Percentiles rank a stretch among this genome's conserved stretches.
These are phyloP conservation scores for Scedosporium apiospermum DNA, from an alignment of 2,329 filamentous ascomycete genomes.

Conservation along the genomic window DNA sequence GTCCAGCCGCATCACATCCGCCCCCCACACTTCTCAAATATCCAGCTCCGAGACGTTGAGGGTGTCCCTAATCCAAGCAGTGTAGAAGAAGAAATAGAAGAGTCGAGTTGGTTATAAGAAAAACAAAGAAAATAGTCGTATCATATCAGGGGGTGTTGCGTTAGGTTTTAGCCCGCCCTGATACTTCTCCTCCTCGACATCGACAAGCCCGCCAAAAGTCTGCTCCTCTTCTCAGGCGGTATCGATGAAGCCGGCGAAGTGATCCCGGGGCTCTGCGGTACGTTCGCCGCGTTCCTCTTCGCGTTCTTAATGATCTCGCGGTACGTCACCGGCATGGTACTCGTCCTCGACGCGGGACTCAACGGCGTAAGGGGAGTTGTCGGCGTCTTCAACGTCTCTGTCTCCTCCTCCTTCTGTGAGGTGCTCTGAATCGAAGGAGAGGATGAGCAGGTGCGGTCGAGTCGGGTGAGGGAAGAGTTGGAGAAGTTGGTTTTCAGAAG, in stretches of 20 bases:
- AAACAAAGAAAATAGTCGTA: not conserved
- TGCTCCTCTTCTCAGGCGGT: not conserved
- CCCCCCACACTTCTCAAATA: not conserved
- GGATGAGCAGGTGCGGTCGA: not conserved
- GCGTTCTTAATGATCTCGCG: constrained; percentile 35
- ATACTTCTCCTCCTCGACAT: constrained; percentile 11
- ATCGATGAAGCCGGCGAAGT: constrained; percentile 13
- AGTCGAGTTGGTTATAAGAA: not conserved
- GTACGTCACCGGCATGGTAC: constrained; percentile 30
- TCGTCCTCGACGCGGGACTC: constrained; percentile 8
- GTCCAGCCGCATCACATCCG: not conserved
- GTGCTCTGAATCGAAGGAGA: constrained; percentile 25
- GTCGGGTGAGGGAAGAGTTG: not conserved
- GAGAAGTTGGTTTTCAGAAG: constrained; percentile 23
- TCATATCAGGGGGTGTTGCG: not conserved
- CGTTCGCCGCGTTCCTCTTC: constrained; percentile 28
- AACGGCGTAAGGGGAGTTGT: not conserved
- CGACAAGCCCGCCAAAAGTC: constrained; percentile 5
- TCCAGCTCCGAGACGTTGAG: not conserved
- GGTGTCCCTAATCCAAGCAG: not conserved
- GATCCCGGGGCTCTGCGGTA: constrained; percentile 3
- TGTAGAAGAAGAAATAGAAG: not conserved
- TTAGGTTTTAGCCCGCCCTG: not conserved
- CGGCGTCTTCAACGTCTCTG: constrained; percentile 9
- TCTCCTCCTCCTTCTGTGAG: constrained; percentile 22